A percentile compares a stretch with the other conserved stretches of the same genome.
These are phyloP conservation scores for Backusella morwellensis DNA, from an alignment of 192 early-diverging fungal species.

Conservation along the genomic window DNA sequence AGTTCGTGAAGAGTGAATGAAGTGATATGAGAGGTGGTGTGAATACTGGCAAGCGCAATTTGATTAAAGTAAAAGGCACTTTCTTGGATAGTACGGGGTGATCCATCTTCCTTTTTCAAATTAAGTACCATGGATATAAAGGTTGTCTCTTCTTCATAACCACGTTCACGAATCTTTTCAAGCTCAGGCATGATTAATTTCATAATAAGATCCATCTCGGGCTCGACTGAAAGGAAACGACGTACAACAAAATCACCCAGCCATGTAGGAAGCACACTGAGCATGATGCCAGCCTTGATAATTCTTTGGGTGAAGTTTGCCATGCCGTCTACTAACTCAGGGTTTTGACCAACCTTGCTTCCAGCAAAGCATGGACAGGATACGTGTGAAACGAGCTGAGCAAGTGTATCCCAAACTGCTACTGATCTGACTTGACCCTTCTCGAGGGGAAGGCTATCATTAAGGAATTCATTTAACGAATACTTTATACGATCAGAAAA, in stretches of 20 bases:
- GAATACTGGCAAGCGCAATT: slow-evolving; percentile 27
- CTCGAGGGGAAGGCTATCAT: background rate
- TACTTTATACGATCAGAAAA: slow-evolving; percentile 20
- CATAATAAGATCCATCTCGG: slow-evolving; percentile 25
- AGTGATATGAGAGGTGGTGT: slow-evolving; percentile 19
- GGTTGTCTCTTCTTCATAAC: background rate
- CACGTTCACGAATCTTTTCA: background rate
- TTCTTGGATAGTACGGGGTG: slow-evolving; percentile 8
- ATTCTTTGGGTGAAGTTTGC: slow-evolving; percentile 22
- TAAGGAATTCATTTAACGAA: background rate
- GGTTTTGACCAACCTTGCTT: slow-evolving; percentile 4
- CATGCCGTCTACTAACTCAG: slow-evolving; percentile 15
- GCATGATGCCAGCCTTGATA: slow-evolving; percentile 4
- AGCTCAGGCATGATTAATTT: slow-evolving; percentile 15
- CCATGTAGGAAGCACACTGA: background rate
- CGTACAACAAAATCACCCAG: slow-evolving; percentile 13
- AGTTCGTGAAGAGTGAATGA: slow-evolving; percentile 18
- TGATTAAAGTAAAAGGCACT: slow-evolving; percentile 19
- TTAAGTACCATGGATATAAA: slow-evolving; percentile 15
- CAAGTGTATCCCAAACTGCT: background rate
- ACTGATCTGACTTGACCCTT: background rate
- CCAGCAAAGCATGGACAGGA: slow-evolving; percentile 23
- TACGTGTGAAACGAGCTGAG: background rate
- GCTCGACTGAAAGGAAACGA: slow-evolving; percentile 7
- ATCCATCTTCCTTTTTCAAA: slow-evolving; percentile 13